Base-by-base conservation (phyloP, 2,329 filamentous ascomycete genomes). In the Claviceps sp. region DNA sequence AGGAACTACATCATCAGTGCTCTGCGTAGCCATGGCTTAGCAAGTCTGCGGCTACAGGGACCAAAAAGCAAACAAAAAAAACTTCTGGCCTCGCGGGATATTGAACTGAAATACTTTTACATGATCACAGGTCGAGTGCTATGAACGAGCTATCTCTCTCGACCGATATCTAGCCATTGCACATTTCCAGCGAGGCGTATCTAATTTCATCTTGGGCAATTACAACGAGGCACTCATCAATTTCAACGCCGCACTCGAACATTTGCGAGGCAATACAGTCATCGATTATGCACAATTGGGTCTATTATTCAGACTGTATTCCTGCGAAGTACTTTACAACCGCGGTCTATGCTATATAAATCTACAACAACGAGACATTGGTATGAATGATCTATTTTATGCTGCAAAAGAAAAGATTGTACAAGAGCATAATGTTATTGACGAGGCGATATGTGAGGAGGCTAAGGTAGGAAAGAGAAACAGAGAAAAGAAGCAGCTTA, bases 251-350 rank as follows among this genome's bases (percentile, higher is more conserved):
- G 96, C 93, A 0, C 75, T 98, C 42, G 74, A 96, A 43, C 97
- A 97, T 68, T 78, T 98, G 45, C 82, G 93, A 62, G 93, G 93
- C 55, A 97, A 98, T 72, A 90, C 88, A 52, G 88, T 93, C 71
- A 98, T 98, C 69, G 90, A 98, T 69, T 98, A 98, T 68, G 88
- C 95, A 54, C 93, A 98, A 67, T 71, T 98, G 47, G 93, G 93
- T 20, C 78, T 98, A 45, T 85, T 94, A 53, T 98, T 97, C 74
- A 95, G 95, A 68, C 75, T 98, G 11, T 97, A 91, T 68, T 96
- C 93, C 1, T 98, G 93, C 71, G 93, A 98, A 64, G 91, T 96
- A 2, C 76, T 98, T 26, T 98, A 98, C 75, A 98, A 98, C 68
- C 83, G 93, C 50, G 93, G 93, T 53, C 76, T 98, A 53, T 97